Evolutionary conservation across 2,329 filamentous ascomycete species (phyloP), one percentile per base, ranked within the genome.

Genomic region (Diaporthe australafricana): DNA sequence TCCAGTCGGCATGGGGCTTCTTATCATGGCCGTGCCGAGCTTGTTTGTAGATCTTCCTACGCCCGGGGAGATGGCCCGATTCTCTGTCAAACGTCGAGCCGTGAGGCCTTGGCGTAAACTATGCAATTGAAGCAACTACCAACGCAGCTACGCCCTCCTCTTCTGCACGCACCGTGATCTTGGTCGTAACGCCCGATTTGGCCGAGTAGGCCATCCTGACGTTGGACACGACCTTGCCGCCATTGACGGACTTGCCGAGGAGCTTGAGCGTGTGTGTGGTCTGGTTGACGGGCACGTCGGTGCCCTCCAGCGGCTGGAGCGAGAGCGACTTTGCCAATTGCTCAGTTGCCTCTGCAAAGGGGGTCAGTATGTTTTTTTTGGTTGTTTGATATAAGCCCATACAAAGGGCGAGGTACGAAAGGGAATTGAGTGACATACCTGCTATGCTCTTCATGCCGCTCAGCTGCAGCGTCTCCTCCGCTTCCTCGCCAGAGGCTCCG

Each of bases 221-320:
- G 75, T 90, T 92, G 73, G 93, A 93, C 70, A 95, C 94, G 20
- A 99, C 96, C 79, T 93, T 92, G 76, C 96, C 96, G 45, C 96
- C 96, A 42, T 90, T 91, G 74, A 98, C 92, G 53, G 94, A 98
- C 90, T 98, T 98, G 80, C 96, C 96, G 81, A 98, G 93, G 45
- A 99, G 87, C 85, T 98, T 98, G 80, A 99, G 91, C 5, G 95
- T 95, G 83, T 99, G 96, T 74, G 95, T 98, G 73, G 92, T 95
- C 79, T 92, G 92, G 79, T 92, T 97, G 76, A 98, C 87, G 0
- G 94, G 93, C 48, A 99, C 92, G 76, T 99, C 96, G 40, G 94
- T 97, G 77, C 96, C 96, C 78, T 99, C 96, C 56, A 99, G 89
- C 16, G 96, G 94, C 82, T 98, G 96, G 78, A 99, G 87, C 40